Conservation (phyloP, 306 rosid genomes). For the Mucuna pruriens region DNA sequence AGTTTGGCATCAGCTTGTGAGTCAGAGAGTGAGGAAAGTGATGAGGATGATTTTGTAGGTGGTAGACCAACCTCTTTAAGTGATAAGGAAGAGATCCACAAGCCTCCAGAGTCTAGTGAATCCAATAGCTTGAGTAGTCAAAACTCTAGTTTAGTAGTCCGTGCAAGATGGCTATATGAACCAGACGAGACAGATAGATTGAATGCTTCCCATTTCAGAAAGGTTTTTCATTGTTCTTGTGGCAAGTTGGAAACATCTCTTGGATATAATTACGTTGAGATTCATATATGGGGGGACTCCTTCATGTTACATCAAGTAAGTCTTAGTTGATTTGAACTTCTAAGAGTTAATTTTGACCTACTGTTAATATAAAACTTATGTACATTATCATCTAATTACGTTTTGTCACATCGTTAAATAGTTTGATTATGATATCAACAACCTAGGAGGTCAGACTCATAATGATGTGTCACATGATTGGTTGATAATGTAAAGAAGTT, state of each 20-base stretch:
- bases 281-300: slow-evolving; percentile 89
- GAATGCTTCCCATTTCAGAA: slow-evolving; percentile 85
- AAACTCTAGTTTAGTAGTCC: slow-evolving; percentile 42
- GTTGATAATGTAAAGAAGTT: not conserved
- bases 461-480: not conserved
- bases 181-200: slow-evolving; percentile 81
- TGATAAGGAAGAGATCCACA: slow-evolving; percentile 35
- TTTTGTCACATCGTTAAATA: not conserved
- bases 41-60: slow-evolving; percentile 46
- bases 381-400: not conserved
- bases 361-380: not conserved
- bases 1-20: slow-evolving; percentile 41
- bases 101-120: slow-evolving; percentile 32
- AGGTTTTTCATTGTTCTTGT: slow-evolving; percentile 64
- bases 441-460: not conserved
- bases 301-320: slow-evolving; percentile 97
- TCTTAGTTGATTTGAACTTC: slow-evolving; percentile 13
- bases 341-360: not conserved
- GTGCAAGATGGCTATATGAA: slow-evolving; percentile 84
- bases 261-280: slow-evolving; percentile 61
- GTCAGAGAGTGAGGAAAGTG: slow-evolving; percentile 56
- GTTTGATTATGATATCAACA: not conserved
- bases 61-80: slow-evolving; percentile 31
- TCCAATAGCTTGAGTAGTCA: slow-evolving; percentile 41
- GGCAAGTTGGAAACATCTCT: slow-evolving; percentile 72